Conservation (phyloP, 2,329 filamentous ascomycete genomes). For the Aaosphaeria pasadenensis region DNA sequence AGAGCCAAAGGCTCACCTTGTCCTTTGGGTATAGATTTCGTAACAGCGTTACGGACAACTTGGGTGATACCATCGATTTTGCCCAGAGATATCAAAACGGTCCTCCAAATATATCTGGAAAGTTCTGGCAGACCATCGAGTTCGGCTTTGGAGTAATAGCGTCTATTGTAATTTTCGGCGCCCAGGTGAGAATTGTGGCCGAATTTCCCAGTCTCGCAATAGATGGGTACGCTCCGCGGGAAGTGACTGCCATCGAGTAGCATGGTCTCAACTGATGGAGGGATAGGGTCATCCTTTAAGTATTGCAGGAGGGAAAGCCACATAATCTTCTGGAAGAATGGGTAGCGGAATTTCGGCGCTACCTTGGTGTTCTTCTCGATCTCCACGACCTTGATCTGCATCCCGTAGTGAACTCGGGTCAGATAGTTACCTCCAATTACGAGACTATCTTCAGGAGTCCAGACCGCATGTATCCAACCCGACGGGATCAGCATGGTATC, state of each 20-base stretch:
- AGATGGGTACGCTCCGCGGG: slow-evolving; percentile 54
- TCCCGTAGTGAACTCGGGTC: slow-evolving; percentile 62
- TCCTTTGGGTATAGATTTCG: slow-evolving; percentile 61
- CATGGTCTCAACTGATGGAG: slow-evolving; percentile 52
- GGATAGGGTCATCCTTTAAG: slow-evolving; percentile 62
- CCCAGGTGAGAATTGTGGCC: slow-evolving; percentile 51
- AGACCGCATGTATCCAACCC: slow-evolving; percentile 70
- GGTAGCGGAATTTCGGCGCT: slow-evolving; percentile 63
- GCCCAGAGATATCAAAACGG: slow-evolving; percentile 59
- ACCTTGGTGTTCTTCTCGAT: slow-evolving; percentile 68
- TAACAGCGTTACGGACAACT: slow-evolving; percentile 58
- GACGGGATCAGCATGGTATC: slow-evolving; percentile 71
- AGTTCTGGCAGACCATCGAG: slow-evolving; percentile 59
- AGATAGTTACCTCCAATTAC: slow-evolving; percentile 71
- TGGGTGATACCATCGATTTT: slow-evolving; percentile 60
- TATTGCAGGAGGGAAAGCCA: slow-evolving; percentile 67
- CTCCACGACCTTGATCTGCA: slow-evolving; percentile 64
- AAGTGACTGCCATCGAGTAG: slow-evolving; percentile 58
- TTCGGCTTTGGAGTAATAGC: slow-evolving; percentile 63
- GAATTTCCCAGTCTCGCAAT: slow-evolving; percentile 57
- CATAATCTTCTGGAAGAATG: slow-evolving; percentile 67
- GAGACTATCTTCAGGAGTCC: slow-evolving; percentile 67
- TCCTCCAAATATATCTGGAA: slow-evolving; percentile 60
- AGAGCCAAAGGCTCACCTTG: slow-evolving; percentile 60
- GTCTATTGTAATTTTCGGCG: slow-evolving; percentile 54